A percentile compares a stretch with the other conserved stretches of the same genome.
Conservation (phyloP, 202 grass and related monocot genomes). For the Cymbopogon flexuosus region DNA sequence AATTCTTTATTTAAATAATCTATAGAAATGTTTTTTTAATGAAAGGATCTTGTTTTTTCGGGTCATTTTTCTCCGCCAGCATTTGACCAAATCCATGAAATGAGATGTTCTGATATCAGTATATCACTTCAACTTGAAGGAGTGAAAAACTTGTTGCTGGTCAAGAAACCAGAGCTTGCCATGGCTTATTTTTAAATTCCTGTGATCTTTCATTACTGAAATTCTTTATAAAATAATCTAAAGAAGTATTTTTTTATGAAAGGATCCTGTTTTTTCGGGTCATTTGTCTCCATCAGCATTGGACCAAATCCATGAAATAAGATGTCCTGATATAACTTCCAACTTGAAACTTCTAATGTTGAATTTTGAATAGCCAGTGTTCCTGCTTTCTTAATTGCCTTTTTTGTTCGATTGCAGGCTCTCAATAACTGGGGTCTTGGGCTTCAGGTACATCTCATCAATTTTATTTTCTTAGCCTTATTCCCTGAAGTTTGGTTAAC, state of each 20-base stretch:
- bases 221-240: background rate
- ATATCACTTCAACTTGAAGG: no score
- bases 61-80: no score
- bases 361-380: background rate
- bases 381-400: conserved; percentile 28
- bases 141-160: background rate
- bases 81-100: no score
- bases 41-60: no score
- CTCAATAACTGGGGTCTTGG: conserved; percentile 99
- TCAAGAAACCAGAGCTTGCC: background rate
- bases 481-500: conserved; percentile 21
- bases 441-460: conserved; percentile 64
- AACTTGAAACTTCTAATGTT: conserved; percentile 21
- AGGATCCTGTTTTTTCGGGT: background rate
- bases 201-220: background rate
- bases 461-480: conserved; percentile 22
- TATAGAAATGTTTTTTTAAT: no score
- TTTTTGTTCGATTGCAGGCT: conserved; percentile 52
- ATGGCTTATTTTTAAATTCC: conserved; percentile 4
- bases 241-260: background rate
- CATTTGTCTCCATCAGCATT: conserved; percentile 11
- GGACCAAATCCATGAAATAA: background rate
- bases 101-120: no score
- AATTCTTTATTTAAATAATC: no score
- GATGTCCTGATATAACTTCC: conserved; percentile 10